These are phyloP conservation scores for Phytophthora sojae DNA, from an alignment of 352 stramenopile species.

Conservation along the genomic window DNA sequence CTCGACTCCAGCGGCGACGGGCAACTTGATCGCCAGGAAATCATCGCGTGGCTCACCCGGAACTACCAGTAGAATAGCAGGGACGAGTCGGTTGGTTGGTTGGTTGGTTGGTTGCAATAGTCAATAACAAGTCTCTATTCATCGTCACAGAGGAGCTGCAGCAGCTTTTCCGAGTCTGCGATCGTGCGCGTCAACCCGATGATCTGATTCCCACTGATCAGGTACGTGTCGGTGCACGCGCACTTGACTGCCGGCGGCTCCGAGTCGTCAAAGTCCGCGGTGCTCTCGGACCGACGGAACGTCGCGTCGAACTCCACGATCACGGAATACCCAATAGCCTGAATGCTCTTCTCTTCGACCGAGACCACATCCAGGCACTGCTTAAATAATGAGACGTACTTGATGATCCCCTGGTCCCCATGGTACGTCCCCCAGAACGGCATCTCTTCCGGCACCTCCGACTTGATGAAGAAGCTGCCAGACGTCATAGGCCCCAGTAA, in stretches of 20 bases:
- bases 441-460: slow-evolving; percentile 79
- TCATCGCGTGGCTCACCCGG: slow-evolving; percentile 62
- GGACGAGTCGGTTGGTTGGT: not conserved
- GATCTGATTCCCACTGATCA: slow-evolving; percentile 77
- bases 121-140: slow-evolving; percentile 35
- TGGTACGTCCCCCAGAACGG: slow-evolving; percentile 85
- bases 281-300: slow-evolving; percentile 53
- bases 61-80: slow-evolving; percentile 42
- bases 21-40: slow-evolving; percentile 64
- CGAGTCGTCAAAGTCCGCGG: slow-evolving; percentile 35
- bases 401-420: slow-evolving; percentile 63
- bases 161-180: slow-evolving; percentile 79
- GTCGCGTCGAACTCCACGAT: slow-evolving; percentile 81
- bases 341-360: slow-evolving; percentile 69
- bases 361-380: slow-evolving; percentile 64
- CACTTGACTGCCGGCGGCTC: slow-evolving; percentile 53
- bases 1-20: slow-evolving; percentile 72
- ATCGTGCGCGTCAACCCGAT: slow-evolving; percentile 84
- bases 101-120: slow-evolving; percentile 1
- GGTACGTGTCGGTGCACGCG: slow-evolving; percentile 79
- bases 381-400: slow-evolving; percentile 78
- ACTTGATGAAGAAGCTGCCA: slow-evolving; percentile 78
- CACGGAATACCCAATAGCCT: slow-evolving; percentile 78
- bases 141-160: slow-evolving; percentile 68
- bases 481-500: slow-evolving; percentile 63